Conservation (phyloP, 2,329 filamentous ascomycete species). For the Diaporthe citrichinensis region DNA sequence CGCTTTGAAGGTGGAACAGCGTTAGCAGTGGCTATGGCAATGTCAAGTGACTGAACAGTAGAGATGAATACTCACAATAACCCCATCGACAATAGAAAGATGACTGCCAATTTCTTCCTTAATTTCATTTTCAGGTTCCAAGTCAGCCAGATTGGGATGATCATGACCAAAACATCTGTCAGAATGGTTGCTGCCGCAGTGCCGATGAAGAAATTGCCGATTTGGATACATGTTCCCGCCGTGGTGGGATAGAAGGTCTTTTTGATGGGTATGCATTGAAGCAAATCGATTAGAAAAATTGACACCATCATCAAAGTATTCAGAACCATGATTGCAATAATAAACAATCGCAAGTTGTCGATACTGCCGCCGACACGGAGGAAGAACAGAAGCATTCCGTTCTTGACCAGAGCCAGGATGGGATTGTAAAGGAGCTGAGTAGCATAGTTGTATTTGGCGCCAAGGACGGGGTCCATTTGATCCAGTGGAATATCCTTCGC, state of each 20-base stretch:
- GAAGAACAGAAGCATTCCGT: conserved; percentile 61
- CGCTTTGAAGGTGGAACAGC: neutral
- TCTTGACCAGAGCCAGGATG: conserved; percentile 60
- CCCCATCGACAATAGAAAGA: conserved; percentile 49
- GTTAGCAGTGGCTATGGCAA: neutral
- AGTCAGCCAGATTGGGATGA: conserved; percentile 53
- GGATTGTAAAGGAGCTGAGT: conserved; percentile 61
- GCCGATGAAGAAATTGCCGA: conserved; percentile 51
- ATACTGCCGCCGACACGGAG: conserved; percentile 57
- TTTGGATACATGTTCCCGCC: conserved; percentile 54
- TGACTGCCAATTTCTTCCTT: conserved; percentile 52
- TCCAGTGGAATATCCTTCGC: conserved; percentile 41
- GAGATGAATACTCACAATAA: neutral
- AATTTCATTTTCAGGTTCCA: conserved; percentile 51
- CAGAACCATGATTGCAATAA: conserved; percentile 49
- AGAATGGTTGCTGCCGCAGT: conserved; percentile 56
- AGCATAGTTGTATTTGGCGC: conserved; percentile 50
- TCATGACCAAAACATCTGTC: conserved; percentile 57
- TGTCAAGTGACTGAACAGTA: too few relatives aligned
- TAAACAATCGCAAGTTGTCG: conserved; percentile 49
- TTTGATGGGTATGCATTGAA: conserved; percentile 52
- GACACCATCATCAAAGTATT: conserved; percentile 49
- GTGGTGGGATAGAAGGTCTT: conserved; percentile 47
- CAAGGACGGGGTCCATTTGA: conserved; percentile 40
- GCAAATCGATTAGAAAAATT: conserved; percentile 50